These are phyloP conservation scores for Xylaria venustula DNA, from an alignment of 495 filamentous ascomycete species.

Conservation along the genomic window DNA sequence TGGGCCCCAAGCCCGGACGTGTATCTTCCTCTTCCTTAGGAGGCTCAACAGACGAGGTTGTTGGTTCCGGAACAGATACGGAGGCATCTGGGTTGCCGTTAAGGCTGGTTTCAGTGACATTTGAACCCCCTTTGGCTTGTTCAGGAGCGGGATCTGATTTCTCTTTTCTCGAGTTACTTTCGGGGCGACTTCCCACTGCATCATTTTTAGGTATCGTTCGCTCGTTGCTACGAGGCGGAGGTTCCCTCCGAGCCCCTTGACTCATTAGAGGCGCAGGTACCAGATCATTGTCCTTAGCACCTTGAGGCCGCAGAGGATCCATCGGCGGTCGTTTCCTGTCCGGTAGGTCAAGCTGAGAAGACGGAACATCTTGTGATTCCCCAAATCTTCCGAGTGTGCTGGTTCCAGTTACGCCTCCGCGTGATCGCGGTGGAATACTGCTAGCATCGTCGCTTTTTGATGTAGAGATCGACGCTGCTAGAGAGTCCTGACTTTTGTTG, in stretches of 20 bases:
- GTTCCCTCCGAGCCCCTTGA: slow-evolving; percentile 45
- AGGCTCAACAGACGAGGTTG: slow-evolving; percentile 24
- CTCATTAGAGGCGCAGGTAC: slow-evolving; percentile 56
- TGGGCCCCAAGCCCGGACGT: slow-evolving; percentile 81
- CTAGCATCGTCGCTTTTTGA: slow-evolving; percentile 47
- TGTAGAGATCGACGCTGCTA: slow-evolving; percentile 40
- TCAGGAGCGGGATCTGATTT: slow-evolving; percentile 12
- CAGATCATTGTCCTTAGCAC: slow-evolving; percentile 40
- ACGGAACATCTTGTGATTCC: slow-evolving; percentile 32
- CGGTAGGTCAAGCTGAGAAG: slow-evolving; percentile 45
- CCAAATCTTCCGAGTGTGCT: slow-evolving; percentile 35
- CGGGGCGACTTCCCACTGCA: slow-evolving; percentile 23
- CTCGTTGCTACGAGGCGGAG: slow-evolving; percentile 47
- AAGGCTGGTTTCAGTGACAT: slow-evolving; percentile 10
- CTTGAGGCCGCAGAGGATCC: slow-evolving; percentile 44
- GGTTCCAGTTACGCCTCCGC: slow-evolving; percentile 43
- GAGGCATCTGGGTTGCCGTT: slow-evolving; percentile 22
- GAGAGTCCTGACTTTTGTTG: slow-evolving; percentile 58
- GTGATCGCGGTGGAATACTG: slow-evolving; percentile 49
- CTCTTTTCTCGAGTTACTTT: slow-evolving; percentile 11
- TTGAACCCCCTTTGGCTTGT: slow-evolving; percentile 11
- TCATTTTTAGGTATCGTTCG: slow-evolving; percentile 40
- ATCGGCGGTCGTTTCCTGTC: slow-evolving; percentile 54
- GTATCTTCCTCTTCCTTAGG: slow-evolving; percentile 49
- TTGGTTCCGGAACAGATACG: slow-evolving; percentile 19